Base-by-base conservation (phyloP, 192 early-diverging fungal species). In the Oehlia diaphana region DNA sequence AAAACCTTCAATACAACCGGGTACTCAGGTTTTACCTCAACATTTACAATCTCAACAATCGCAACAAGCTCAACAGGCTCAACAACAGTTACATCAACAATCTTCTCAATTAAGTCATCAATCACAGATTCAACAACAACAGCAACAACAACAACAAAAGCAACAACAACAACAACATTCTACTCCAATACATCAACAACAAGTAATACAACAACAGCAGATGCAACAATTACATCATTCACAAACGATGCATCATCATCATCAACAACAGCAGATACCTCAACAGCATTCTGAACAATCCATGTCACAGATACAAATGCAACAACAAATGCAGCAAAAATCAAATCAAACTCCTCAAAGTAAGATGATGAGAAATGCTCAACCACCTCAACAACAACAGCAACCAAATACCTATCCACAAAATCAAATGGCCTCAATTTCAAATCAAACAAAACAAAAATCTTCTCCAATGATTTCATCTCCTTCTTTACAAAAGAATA, bases 21-120 rank as follows among this genome's bases (percentile, higher is more conserved):
- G 53, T 58, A 19, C 53, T 5, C 13, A 58, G 16, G 53, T 58
- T 4, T 16, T 28, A 74, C 4, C 44, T 9, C 72, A 76, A 33
- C 31, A n/a, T 31, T 31, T 31, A 31, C 31, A 31, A 31, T 31
- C 31, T 31, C 31, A 31, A 31, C 31, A 31, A 31, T 0, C 31
- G 0, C 31, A 31, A 31, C 50, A 53, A 5, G 16, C 53, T 58
- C 53, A 33, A 4, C 49, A 58, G 19, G 4, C 53, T 33, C 68
- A 44, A 33, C 65, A 33, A 31, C 78, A 26, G 31, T 31, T 49
- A 4, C 78, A 79, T 61, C 78, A 71, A 33, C 50, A 2, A 58
- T 58, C 53, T 58, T 31, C 31, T 31, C 53, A 58, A 58, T 14
- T 19, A 19, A 5, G 14, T 19, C 53, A 58, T 19, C 53, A 2